Evolutionary conservation across 345 rosid genomes (phyloP), one percentile per base, ranked within the genome.

Genomic region (Rhodamnia rubescens): DNA sequence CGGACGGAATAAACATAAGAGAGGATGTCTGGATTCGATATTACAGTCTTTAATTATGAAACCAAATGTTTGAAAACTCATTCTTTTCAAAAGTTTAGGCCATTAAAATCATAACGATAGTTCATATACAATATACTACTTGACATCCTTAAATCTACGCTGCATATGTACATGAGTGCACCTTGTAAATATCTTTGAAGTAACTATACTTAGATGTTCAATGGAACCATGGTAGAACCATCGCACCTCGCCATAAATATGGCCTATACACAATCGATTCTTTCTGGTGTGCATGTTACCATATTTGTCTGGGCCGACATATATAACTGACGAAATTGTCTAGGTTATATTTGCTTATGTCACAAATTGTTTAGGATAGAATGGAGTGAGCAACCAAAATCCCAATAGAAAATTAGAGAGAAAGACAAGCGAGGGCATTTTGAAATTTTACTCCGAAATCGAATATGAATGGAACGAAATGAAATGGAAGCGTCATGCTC

Each of bases 41-140:
- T 64, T 29, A 27, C 27, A 8, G 20, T 11, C 74, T 59, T 27
- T 27, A n/a, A 1, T 13, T 7, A 64, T 29, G 75, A 64, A 15
- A 29, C 22, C 4, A 1, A 4, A 15, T 0, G 4, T 15, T 29
- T 32, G 4, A 64, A 29, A 32, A 8, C 12, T 0, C 5, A 11
- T 16, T 64, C 22, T 32, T 32, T 64, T 64, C 0, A 29, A 32
- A 61, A 61, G 10, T 29, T 61, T 61, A 61, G 29, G 74, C 42
- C 29, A 29, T 64, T 15, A 29, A 64, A 29, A 29, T 3, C 74
- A 61, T 18, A 1, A 4, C 15, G 8, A 61, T 61, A 29, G 14
- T 29, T 27, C 29, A 16, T 27, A 29, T 61, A 61, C 15, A 61
- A 61, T 61, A 61, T 59, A 29, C 40, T 16, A 61, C 21, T 4